A percentile compares a stretch with the other conserved stretches of the same genome.
These are phyloP conservation scores for Planoprotostelium fungivorum DNA, from an alignment of 78 protist species.

Conservation along the genomic window DNA sequence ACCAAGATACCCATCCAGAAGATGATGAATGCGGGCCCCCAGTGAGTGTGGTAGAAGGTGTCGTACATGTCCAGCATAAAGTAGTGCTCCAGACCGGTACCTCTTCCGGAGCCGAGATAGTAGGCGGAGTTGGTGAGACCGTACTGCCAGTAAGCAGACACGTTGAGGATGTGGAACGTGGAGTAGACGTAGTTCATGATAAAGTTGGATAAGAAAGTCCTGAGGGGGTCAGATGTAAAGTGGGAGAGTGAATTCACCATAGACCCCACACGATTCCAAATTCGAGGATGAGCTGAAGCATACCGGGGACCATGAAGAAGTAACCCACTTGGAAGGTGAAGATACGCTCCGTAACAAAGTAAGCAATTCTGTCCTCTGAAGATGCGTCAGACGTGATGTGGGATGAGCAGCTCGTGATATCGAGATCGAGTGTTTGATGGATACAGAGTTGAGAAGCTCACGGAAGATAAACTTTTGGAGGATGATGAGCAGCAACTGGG, in stretches of 20 bases:
- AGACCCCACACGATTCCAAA: neutral
- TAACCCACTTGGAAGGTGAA: neutral
- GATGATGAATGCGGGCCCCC: neutral
- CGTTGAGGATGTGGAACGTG: neutral
- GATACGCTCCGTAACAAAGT: neutral
- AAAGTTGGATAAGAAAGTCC: neutral
- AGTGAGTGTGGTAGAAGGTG: neutral
- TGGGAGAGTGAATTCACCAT: too few species aligned
- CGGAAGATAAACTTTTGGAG: neutral
- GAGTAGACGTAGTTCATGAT: neutral
- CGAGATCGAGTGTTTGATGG: neutral
- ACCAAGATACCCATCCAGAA: neutral
- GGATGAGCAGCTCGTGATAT: too few species aligned
- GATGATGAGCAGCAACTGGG: neutral
- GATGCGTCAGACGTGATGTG: too few species aligned
- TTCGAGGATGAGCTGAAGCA: neutral
- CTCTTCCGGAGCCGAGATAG: neutral
- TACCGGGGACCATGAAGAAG: neutral
- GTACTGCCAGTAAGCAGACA: neutral
- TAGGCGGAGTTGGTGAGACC: neutral
- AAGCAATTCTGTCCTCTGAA: neutral
- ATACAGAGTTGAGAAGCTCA: neutral
- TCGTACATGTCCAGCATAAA: neutral
- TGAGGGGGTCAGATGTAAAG: too few species aligned
- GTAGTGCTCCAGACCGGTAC: slow-evolving; percentile 1